These are phyloP conservation scores for Solanum aculeatissimum DNA, from an alignment of 305 asterid genomes.

Conservation along the genomic window DNA sequence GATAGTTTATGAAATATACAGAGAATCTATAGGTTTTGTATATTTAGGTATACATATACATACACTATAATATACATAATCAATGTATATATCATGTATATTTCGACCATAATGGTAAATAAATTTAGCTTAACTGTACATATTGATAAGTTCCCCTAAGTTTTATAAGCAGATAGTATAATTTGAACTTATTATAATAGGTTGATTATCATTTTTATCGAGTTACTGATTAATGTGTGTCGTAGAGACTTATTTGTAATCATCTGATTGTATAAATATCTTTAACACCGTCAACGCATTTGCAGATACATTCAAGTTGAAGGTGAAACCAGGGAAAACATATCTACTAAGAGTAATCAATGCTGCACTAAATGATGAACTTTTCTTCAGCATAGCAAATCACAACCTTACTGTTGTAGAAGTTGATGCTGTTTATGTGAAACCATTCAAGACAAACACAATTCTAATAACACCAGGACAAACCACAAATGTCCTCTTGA, in stretches of 20 bases:
- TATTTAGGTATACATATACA: no score
- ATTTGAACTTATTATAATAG: neutral
- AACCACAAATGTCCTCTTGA: conserved; percentile 46
- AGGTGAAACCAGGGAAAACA: conserved; percentile 49
- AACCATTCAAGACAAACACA: conserved; percentile 34
- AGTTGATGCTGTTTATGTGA: conserved; percentile 47
- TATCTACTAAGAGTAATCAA: conserved; percentile 53
- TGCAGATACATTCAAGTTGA: conserved; percentile 39
- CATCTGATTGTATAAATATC: neutral
- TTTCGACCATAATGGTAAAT: no score
- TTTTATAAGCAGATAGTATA: neutral
- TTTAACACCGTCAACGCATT: neutral
- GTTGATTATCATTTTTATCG: neutral
- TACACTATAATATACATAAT: no score
- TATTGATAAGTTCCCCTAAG: neutral
- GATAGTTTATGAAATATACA: no score
- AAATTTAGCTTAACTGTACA: no score
- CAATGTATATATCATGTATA: no score
- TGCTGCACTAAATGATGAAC: conserved; percentile 60
- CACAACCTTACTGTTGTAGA: conserved; percentile 47
- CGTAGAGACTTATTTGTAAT: neutral
- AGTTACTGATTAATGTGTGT: neutral
- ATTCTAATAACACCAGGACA: conserved; percentile 52
- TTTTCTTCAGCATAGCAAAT: conserved; percentile 43
- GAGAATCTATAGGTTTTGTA: no score